phyloP scores from a whole-genome alignment of 1,284 basidiomycete species.

The Athelia sp. region DNA sequence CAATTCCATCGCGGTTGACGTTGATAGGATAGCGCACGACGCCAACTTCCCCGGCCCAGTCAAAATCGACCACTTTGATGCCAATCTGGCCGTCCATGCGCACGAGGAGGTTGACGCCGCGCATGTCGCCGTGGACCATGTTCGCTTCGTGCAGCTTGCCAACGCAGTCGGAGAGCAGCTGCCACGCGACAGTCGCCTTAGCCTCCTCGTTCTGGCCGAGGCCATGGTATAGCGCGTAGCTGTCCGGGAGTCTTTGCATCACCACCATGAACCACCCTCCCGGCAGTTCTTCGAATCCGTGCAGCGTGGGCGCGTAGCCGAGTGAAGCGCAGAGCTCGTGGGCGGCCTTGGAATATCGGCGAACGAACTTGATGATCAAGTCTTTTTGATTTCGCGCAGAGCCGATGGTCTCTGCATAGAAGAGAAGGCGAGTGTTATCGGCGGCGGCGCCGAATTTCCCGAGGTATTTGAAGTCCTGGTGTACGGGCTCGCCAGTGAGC shows the following conservation, averaged over 20 bases:
- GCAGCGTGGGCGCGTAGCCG: constrained; percentile 15
- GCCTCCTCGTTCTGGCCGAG: no score
- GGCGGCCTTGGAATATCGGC: constrained; percentile 14
- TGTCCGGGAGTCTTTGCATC: constrained; percentile 14
- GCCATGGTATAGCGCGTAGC: background rate
- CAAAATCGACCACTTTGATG: constrained; percentile 22
- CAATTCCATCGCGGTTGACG: constrained; percentile 5
- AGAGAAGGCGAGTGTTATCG: background rate
- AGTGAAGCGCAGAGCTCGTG: constrained; percentile 11
- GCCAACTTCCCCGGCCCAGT: constrained; percentile 21
- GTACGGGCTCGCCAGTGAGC: background rate
- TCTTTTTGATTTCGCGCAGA: background rate
- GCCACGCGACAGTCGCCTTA: no score
- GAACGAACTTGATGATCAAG: constrained; percentile 15
- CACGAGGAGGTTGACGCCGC: constrained; percentile 19
- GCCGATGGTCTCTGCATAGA: background rate
- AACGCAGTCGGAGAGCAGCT: no score
- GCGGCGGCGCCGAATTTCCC: background rate
- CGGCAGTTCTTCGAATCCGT: constrained; percentile 8
- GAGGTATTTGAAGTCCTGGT: background rate
- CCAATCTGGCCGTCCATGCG: background rate
- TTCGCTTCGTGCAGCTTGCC: constrained; percentile 10
- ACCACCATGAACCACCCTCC: constrained; percentile 14
- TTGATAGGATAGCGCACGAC: constrained; percentile 19
- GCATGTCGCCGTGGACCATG: constrained; percentile 23